phyloP scores from a whole-genome alignment of 148 eudicot species.

The Cornus controversa region DNA sequence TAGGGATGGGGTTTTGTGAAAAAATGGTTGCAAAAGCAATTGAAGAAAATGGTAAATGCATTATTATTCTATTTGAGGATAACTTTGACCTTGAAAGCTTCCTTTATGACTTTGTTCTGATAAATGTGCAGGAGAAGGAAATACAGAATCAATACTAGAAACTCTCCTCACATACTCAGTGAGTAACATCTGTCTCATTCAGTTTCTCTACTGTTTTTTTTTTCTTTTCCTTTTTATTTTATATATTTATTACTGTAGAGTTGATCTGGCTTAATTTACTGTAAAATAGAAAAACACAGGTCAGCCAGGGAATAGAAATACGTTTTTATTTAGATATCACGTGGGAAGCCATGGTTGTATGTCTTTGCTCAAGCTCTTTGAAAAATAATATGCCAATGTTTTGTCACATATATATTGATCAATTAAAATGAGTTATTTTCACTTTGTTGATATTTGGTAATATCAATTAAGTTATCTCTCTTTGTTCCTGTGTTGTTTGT shows the following conservation, averaged over 20 bases:
- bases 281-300: no score
- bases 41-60: constrained; percentile 48
- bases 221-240: no score
- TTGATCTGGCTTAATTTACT: no score
- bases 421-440: no score
- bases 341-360: background rate
- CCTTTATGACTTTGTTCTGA: constrained; percentile 1
- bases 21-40: constrained; percentile 55
- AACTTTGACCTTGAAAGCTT: background rate
- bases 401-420: no score
- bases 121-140: constrained; percentile 46
- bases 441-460: no score
- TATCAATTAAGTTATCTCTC: no score
- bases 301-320: background rate
- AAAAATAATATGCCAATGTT: background rate
- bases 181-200: constrained; percentile 22
- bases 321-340: background rate
- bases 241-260: no score
- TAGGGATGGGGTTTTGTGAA: constrained; percentile 59
- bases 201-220: background rate
- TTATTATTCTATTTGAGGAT: constrained; percentile 2
- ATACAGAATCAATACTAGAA: constrained; percentile 46
- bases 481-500: no score
- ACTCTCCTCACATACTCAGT: constrained; percentile 60
- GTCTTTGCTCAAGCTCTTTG: background rate